These are phyloP conservation scores for Coniella lustricola DNA, from an alignment of 2,329 filamentous ascomycete genomes.

Conservation along the genomic window DNA sequence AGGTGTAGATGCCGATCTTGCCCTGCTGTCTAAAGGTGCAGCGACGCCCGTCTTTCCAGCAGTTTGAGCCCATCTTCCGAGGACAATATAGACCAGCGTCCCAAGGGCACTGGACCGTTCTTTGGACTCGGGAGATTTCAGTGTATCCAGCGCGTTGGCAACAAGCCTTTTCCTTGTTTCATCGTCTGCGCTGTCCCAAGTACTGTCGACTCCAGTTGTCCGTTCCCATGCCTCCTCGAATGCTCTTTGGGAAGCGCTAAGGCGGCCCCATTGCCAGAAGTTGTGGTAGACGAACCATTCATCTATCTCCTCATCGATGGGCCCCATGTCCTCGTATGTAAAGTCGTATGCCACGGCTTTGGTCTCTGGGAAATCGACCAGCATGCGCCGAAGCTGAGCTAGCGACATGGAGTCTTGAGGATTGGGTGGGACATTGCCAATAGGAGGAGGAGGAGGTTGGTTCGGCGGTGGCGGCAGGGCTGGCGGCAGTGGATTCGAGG, in stretches of 20 bases:
- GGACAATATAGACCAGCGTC: slow-evolving; percentile 52
- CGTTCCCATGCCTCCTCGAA: slow-evolving; percentile 72
- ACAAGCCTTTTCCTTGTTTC: slow-evolving; percentile 53
- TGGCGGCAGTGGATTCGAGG: slow-evolving; percentile 19
- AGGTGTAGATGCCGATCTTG: slow-evolving; percentile 45
- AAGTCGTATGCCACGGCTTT: slow-evolving; percentile 80
- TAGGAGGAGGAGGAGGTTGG: slow-evolving; percentile 23
- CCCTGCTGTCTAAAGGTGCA: slow-evolving; percentile 30
- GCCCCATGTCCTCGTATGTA: slow-evolving; percentile 64
- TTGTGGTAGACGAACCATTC: slow-evolving; percentile 91
- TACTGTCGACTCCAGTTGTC: slow-evolving; percentile 35
- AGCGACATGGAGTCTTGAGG: slow-evolving; percentile 66
- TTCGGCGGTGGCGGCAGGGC: slow-evolving; percentile 14
- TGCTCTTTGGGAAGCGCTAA: slow-evolving; percentile 66
- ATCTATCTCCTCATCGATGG: slow-evolving; percentile 81
- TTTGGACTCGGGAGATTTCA: slow-evolving; percentile 35
- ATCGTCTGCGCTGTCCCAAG: slow-evolving; percentile 61
- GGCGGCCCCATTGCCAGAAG: slow-evolving; percentile 73
- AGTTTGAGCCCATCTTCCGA: slow-evolving; percentile 65
- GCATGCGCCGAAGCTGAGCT: slow-evolving; percentile 64
- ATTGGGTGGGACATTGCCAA: slow-evolving; percentile 20
- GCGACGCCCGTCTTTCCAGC: slow-evolving; percentile 36
- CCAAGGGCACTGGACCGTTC: slow-evolving; percentile 48
- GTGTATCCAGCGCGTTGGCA: slow-evolving; percentile 39
- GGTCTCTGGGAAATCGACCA: slow-evolving; percentile 63